Percentiles rank a stretch among this genome's conserved stretches.
Evolutionary conservation across 192 early-diverging fungal species (phyloP).

Genomic region (Coemansia interrupta): DNA sequence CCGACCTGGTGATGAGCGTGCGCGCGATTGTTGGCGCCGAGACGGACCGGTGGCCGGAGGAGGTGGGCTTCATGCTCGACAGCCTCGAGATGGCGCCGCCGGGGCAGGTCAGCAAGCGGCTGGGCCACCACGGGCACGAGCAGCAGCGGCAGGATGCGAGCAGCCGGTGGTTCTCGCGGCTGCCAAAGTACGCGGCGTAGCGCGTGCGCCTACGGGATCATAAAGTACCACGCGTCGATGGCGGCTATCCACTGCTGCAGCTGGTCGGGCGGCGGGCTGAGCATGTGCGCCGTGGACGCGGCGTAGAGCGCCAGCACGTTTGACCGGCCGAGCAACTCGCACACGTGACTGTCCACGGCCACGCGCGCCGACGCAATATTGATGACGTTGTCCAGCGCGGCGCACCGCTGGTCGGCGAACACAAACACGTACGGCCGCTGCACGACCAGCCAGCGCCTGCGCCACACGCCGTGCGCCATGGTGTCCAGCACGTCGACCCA

Average conservation of each 20-base stretch:
- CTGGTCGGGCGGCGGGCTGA: slow-evolving; percentile 25
- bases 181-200: slow-evolving; percentile 27
- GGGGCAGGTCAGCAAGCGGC: not conserved
- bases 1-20: slow-evolving; percentile 24
- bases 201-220: slow-evolving; percentile 7
- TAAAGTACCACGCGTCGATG: slow-evolving; percentile 49
- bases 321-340: slow-evolving; percentile 26
- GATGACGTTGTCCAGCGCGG: slow-evolving; percentile 69
- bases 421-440: slow-evolving; percentile 76
- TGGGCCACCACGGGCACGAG: too few species aligned
- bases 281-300: slow-evolving; percentile 32
- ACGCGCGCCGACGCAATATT: slow-evolving; percentile 65
- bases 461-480: slow-evolving; percentile 55
- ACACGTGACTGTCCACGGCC: slow-evolving; percentile 12
- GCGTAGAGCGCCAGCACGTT: slow-evolving; percentile 43
- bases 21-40: slow-evolving; percentile 37
- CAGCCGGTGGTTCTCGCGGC: slow-evolving; percentile 35
- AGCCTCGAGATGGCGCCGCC: slow-evolving; percentile 24
- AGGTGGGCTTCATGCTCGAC: slow-evolving; percentile 39
- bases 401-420: slow-evolving; percentile 61
- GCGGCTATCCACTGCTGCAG: slow-evolving; percentile 47
- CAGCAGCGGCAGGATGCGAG: not conserved
- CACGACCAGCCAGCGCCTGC: slow-evolving; percentile 71
- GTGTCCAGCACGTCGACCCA: slow-evolving; percentile 36
- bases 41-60: slow-evolving; percentile 40